Percentiles rank a stretch among this genome's conserved stretches.
phyloP scores from a whole-genome alignment of 805 yeast species.

The Teunomyces pallodes region DNA sequence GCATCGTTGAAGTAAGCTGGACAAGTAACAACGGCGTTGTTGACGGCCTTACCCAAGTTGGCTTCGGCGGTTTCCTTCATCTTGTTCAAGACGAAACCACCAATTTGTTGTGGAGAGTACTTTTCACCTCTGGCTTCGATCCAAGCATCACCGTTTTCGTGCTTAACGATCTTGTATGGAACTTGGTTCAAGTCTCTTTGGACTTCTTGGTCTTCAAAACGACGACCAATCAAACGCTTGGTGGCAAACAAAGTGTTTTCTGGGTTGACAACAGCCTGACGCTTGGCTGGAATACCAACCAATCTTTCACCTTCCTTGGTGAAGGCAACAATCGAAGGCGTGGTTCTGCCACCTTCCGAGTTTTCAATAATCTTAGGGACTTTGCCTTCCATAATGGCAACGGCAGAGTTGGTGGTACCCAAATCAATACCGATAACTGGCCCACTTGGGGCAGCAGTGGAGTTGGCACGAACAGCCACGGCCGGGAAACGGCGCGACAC shows the following conservation, averaged over 20 bases:
- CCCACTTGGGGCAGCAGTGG: slow-evolving; percentile 37
- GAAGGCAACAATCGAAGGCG: slow-evolving; percentile 95
- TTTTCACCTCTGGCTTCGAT: slow-evolving; percentile 82
- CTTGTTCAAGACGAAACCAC: slow-evolving; percentile 89
- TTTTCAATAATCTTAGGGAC: slow-evolving; percentile 77
- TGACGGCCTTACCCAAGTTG: slow-evolving; percentile 80
- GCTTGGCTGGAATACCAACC: slow-evolving; percentile 93
- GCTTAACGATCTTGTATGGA: slow-evolving; percentile 88
- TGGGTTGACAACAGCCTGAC: slow-evolving; percentile 94
- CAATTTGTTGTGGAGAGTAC: slow-evolving; percentile 94
- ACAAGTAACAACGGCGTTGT: slow-evolving; percentile 88
- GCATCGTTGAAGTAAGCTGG: slow-evolving; percentile 91
- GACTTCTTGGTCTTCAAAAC: slow-evolving; percentile 85
- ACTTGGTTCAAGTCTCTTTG: slow-evolving; percentile 85
- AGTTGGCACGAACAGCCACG: slow-evolving; percentile 25
- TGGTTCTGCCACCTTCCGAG: slow-evolving; percentile 61
- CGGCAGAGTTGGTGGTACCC: slow-evolving; percentile 90
- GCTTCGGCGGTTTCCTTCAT: slow-evolving; percentile 98
- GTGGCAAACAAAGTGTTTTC: slow-evolving; percentile 93
- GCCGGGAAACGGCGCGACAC: slow-evolving; percentile 34
- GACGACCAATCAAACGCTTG: slow-evolving; percentile 91
- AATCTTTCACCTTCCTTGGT: slow-evolving; percentile 87
- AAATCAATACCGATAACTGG: slow-evolving; percentile 82
- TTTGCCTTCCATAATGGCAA: slow-evolving; percentile 79
- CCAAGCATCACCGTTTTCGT: slow-evolving; percentile 95